phyloP scores from a whole-genome alignment of 805 yeast species.

The Wickerhamiella spandovensis region DNA sequence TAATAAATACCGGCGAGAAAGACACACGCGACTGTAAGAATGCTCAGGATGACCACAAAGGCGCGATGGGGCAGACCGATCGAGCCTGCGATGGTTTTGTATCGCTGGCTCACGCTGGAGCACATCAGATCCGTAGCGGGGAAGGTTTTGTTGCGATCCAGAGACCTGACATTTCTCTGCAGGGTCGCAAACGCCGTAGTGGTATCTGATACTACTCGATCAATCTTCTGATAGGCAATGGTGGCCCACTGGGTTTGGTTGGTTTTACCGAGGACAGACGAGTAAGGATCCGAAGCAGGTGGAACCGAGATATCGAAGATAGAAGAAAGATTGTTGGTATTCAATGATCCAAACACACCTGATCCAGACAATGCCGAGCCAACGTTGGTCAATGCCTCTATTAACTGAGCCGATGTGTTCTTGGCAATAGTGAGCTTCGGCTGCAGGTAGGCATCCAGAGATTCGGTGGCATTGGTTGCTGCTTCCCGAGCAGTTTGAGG shows the following conservation, averaged over 20 bases:
- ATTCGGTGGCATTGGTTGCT: constrained; percentile 6
- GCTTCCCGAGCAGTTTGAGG: constrained; percentile 3
- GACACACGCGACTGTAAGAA: neutral
- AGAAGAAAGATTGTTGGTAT: neutral
- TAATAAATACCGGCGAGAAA: neutral
- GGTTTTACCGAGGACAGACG: neutral
- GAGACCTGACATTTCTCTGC: neutral
- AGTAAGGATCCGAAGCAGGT: neutral
- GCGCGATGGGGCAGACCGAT: neutral
- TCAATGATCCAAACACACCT: neutral
- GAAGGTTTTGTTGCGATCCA: neutral
- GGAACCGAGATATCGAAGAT: neutral
- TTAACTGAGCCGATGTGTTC: constrained; percentile 1
- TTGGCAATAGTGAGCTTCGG: constrained; percentile 2
- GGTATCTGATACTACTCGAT: neutral
- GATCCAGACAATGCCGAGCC: neutral
- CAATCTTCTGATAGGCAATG: neutral
- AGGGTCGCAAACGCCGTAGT: neutral
- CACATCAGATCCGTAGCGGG: neutral
- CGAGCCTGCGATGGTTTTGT: neutral
- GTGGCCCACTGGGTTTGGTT: neutral
- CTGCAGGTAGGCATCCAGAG: constrained; percentile 5
- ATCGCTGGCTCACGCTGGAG: neutral
- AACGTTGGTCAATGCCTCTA: neutral
- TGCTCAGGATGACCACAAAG: neutral